Evolutionary conservation across 176 grass and related monocot genomes (phyloP).

Genomic region (Ananas comosus): DNA sequence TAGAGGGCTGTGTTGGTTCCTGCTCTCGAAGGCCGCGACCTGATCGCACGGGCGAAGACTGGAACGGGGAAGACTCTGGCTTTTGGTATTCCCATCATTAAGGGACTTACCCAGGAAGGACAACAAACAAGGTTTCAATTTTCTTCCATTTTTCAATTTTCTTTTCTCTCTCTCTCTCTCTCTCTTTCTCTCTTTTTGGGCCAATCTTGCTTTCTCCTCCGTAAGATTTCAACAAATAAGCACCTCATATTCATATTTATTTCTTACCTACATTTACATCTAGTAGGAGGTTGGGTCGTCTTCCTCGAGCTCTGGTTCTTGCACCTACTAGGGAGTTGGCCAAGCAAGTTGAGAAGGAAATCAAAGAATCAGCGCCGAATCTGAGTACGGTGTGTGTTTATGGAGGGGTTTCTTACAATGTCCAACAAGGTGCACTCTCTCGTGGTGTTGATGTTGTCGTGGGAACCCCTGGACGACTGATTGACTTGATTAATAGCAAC

Average conservation of each 20-base stretch:
- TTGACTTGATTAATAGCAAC: conserved; percentile 78
- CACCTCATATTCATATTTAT: conserved; percentile 10
- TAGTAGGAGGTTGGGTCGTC: conserved; percentile 41
- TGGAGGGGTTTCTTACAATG: conserved; percentile 82
- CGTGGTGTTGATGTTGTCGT: conserved; percentile 97
- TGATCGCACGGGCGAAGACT: conserved; percentile 96
- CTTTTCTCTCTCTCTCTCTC: neutral
- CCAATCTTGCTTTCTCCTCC: conserved; percentile 1
- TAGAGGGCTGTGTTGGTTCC: conserved; percentile 91
- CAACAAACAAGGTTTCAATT: conserved; percentile 37
- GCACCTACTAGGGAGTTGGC: conserved; percentile 95
- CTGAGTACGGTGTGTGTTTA: conserved; percentile 87
- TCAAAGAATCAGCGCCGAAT: conserved; percentile 83
- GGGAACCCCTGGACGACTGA: conserved; percentile 91
- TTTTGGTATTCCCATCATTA: conserved; percentile 96
- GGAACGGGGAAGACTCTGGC: conserved; percentile 94
- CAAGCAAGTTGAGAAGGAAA: conserved; percentile 99
- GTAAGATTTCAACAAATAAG: neutral
- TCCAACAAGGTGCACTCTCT: conserved; percentile 74
- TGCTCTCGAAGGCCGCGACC: conserved; percentile 75
- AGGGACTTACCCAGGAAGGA: conserved; percentile 60
- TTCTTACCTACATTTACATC: conserved; percentile 8
- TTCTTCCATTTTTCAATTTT: conserved; percentile 19
- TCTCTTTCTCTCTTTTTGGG: neutral
- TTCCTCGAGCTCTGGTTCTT: conserved; percentile 69